These are phyloP conservation scores for Fusarium fracticaudum DNA, from an alignment of 2,329 filamentous ascomycete genomes.

Conservation along the genomic window DNA sequence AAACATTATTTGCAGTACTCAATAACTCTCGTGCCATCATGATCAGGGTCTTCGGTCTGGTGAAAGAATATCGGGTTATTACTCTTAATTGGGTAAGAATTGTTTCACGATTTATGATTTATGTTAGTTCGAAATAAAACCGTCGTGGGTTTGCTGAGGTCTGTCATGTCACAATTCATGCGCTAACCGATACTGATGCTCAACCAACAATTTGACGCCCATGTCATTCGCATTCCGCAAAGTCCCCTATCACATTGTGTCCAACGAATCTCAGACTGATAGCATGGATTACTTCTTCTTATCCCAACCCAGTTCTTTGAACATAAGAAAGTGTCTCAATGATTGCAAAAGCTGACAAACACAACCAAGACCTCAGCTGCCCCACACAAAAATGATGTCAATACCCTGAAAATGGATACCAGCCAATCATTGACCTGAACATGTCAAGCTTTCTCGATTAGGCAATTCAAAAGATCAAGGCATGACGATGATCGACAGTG, in stretches of 20 bases:
- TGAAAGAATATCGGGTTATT: fast-evolving
- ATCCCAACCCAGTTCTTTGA: too few species aligned
- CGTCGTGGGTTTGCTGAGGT: too few species aligned
- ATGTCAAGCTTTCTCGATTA: background rate
- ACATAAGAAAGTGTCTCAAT: too few species aligned
- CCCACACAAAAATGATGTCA: background rate
- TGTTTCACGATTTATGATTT: fast-evolving
- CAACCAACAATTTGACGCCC: fast-evolving
- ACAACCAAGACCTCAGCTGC: background rate
- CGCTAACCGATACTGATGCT: fast-evolving
- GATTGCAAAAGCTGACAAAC: background rate
- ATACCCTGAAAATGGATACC: background rate
- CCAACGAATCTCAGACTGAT: too few species aligned
- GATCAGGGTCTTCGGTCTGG: background rate
- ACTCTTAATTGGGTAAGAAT: fast-evolving
- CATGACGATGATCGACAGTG: background rate
- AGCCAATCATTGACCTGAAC: background rate
- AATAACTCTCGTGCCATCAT: background rate
- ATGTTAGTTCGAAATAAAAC: too few species aligned
- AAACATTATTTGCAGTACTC: background rate
- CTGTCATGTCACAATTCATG: too few species aligned
- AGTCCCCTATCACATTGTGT: fast-evolving
- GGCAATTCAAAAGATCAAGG: background rate
- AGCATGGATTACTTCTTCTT: background rate
- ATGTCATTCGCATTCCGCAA: background rate